Evolutionary conservation across 2,329 filamentous ascomycete species (phyloP), one percentile per base, ranked within the genome.

Genomic region (Exserohilum rostratum): DNA sequence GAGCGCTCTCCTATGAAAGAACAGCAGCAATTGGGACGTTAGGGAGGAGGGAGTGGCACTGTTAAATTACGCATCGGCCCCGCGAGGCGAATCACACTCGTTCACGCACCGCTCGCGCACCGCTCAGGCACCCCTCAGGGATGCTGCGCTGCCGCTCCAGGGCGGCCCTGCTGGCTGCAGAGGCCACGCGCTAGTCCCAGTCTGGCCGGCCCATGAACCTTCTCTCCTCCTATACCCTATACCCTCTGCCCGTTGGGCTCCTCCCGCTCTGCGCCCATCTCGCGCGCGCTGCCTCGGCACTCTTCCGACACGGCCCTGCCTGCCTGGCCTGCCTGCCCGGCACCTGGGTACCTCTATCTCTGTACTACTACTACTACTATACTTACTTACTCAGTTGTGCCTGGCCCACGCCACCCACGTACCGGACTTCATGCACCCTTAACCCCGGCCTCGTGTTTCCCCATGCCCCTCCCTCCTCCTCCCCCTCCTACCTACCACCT

Each of bases 51-150:
- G 34, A 13, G 52, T 15, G 39, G 15, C 47, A 38, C 30, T 52
- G 53, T 55, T 55, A 46, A 55, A 55, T 55, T 55, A 33, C 39
- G 17, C 38, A 52, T 52, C 37, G 38, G 46, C 37, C 27, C 18
- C 43, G 25, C 43, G 43, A 55, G 29, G 43, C 53, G 48, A 55
- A 46, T 46, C n/a, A 43, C 37, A 33, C 35, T 9, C 20, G 35
- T 18, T 17, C 35, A 39, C 37, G 27, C 22, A 9, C 18, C 44
- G 31, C 53, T 52, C 42, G n/a, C n/a, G n/a, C n/a, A 55, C 42
- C 37, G 45, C 37, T 53, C 42, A 42, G 17, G 48, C 45, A 27
- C 49, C 17, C n/a, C 17, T 20, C 40, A 18, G 15, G 31, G 37
- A 10, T 54, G 33, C 51, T 25, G 22, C 22, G n/a, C n/a, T n/a